Evolutionary conservation across 2,329 filamentous ascomycete genomes (phyloP).

Genomic region (Talaromyces rugulosus): DNA sequence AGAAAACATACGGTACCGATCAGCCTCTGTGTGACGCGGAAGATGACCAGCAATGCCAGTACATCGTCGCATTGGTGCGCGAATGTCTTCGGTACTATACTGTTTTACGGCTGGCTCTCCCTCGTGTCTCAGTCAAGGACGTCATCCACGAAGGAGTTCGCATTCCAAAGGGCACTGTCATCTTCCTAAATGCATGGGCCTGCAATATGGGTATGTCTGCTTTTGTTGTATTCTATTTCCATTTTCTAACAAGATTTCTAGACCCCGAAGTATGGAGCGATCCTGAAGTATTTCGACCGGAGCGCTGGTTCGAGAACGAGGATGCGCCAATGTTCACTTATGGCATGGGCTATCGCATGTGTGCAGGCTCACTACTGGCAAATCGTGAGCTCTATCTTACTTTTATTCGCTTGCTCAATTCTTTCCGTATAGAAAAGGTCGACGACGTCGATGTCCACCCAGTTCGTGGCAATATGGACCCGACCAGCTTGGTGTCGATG

Average conservation of each 20-base stretch:
- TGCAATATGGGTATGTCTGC: constrained; percentile 59
- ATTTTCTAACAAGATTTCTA: constrained; percentile 12
- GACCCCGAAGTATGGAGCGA: constrained; percentile 57
- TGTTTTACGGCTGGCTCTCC: constrained; percentile 60
- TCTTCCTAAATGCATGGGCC: constrained; percentile 65
- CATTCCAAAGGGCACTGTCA: constrained; percentile 60
- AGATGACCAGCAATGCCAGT: constrained; percentile 62
- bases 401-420: constrained; percentile 59
- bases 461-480: constrained; percentile 56
- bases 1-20: constrained; percentile 48
- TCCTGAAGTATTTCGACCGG: constrained; percentile 56
- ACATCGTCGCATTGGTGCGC: constrained; percentile 59
- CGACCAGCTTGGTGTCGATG: constrained; percentile 59
- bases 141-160: constrained; percentile 54
- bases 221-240: constrained; percentile 1
- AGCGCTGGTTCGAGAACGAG: constrained; percentile 61
- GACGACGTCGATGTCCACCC: constrained; percentile 57
- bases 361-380: constrained; percentile 58
- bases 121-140: constrained; percentile 58
- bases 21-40: constrained; percentile 56
- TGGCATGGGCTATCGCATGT: constrained; percentile 65
- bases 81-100: constrained; percentile 60
- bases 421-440: constrained; percentile 55
- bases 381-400: constrained; percentile 63
- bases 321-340: constrained; percentile 64